These are phyloP conservation scores for Nevesoporus exiguus DNA, from an alignment of 768 basidiomycete genomes.

Conservation along the genomic window DNA sequence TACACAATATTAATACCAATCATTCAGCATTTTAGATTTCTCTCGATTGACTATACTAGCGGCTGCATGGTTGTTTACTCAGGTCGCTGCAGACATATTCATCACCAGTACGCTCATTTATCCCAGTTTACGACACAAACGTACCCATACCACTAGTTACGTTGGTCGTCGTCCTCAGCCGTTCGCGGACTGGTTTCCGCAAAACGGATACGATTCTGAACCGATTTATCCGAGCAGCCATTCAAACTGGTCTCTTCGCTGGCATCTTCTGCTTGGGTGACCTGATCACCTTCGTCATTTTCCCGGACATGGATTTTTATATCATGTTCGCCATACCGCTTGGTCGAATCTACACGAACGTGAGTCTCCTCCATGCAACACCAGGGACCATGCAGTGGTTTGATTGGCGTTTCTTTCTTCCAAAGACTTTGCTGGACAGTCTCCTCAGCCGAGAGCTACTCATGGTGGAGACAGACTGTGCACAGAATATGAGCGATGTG, in stretches of 20 bases:
- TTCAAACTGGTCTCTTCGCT: conserved; percentile 1
- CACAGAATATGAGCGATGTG: neutral
- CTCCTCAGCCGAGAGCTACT: conserved; percentile 5
- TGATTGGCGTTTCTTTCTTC: neutral
- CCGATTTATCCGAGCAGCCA: neutral
- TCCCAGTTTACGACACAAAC: neutral
- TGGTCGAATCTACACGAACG: conserved; percentile 46
- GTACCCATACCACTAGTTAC: neutral
- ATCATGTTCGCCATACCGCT: conserved; percentile 39
- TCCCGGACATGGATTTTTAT: conserved; percentile 32
- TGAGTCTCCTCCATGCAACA: conserved; percentile 21
- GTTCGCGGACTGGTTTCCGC: conserved; percentile 45
- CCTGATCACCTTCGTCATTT: conserved; percentile 36
- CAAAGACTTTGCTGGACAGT: conserved; percentile 9
- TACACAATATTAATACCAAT: neutral
- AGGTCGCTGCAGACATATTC: conserved; percentile 40
- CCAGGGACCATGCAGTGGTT: too few species aligned
- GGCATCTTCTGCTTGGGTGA: conserved; percentile 24
- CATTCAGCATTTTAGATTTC: conserved; percentile 36
- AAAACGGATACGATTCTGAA: conserved; percentile 44
- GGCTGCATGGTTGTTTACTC: too few species aligned
- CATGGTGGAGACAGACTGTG: neutral
- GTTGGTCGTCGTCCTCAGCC: neutral
- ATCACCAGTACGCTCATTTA: conserved; percentile 37
- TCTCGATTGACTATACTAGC: conserved; percentile 40